Evolutionary conservation across 2,329 filamentous ascomycete species (phyloP).

Genomic region (Talaromyces sp.): DNA sequence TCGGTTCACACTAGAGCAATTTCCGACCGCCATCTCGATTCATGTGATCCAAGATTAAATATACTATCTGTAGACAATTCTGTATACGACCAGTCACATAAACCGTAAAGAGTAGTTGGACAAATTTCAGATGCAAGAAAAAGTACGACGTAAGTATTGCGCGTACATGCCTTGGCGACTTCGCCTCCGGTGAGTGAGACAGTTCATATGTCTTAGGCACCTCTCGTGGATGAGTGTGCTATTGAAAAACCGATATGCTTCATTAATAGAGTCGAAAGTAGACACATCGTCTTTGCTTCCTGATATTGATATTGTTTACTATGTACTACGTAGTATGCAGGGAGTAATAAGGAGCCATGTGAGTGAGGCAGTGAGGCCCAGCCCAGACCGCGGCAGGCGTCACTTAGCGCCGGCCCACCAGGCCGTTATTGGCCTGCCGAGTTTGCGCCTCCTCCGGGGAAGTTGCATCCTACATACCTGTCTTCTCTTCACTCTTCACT

Average conservation of each 20-base stretch:
- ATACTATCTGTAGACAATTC: no score
- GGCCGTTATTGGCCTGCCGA: background rate
- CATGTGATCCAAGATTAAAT: no score
- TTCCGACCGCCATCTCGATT: no score
- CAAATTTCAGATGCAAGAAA: no score
- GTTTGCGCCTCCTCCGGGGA: background rate
- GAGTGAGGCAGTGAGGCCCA: background rate
- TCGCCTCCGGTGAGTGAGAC: background rate
- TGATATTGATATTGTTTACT: no score
- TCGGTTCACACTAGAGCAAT: no score
- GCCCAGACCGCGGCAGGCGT: constrained; percentile 2
- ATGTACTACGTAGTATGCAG: background rate
- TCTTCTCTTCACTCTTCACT: background rate
- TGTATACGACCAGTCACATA: no score
- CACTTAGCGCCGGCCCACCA: background rate
- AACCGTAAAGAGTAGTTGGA: no score
- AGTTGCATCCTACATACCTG: constrained; percentile 3
- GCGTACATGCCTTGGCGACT: background rate
- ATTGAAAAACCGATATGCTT: background rate
- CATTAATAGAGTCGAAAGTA: background rate
- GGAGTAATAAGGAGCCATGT: background rate
- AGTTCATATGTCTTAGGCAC: background rate
- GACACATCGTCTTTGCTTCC: background rate
- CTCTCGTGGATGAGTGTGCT: background rate
- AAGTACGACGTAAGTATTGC: no score